Base-by-base conservation (phyloP, 2,329 filamentous ascomycete species). In the Curvularia hawaiiensis region DNA sequence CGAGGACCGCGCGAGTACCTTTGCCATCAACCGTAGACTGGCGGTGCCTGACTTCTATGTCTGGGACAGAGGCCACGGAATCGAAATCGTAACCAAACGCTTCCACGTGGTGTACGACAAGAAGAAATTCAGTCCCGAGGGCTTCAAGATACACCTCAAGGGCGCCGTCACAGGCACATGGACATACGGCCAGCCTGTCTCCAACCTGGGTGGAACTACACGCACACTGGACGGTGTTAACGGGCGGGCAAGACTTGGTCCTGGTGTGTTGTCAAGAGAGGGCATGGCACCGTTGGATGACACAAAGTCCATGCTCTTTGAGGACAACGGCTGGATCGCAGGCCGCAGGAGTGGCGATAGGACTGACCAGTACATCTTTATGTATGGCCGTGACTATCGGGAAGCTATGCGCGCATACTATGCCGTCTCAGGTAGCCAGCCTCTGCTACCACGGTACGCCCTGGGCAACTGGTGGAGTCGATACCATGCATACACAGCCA, bases 401-500 rank as follows among this genome's bases (percentile, higher is more conserved):
- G 80, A 74, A 4, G 84, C 84, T 16, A 79, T 88, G 51, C 78
- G 79, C 54, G 80, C 81, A 0, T 81, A 85, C 35, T 87, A 85
- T 66, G 75, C 78, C 1, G 70, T 88, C 12, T 86, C 84, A 2
- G 85, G 85, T 3, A 77, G 75, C 20, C 84, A 86, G 61, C 85
- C 85, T 3, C 56, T 81, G 10, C 69, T 88, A 0, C 85, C 85
- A 0, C 77, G 85, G 14, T 88, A 82, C 78, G 79, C 83, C 0
- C 74, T 88, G 38, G 85, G 86, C 0, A 88, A 88, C 61, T 89
- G 86, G 86, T 88, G 86, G 86, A 85, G 82, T 46, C 78, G 86
- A 8, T 88, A 88, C 68, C 82, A 88, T 64, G 79, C 79, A 2
- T 89, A 88, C 65, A 77, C 75, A 0, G 78, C 80, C 28, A 75